Evolutionary conservation across 257 asterid species (phyloP), one percentile per base, ranked within the genome.

Genomic region (Verbascum thapsus): DNA sequence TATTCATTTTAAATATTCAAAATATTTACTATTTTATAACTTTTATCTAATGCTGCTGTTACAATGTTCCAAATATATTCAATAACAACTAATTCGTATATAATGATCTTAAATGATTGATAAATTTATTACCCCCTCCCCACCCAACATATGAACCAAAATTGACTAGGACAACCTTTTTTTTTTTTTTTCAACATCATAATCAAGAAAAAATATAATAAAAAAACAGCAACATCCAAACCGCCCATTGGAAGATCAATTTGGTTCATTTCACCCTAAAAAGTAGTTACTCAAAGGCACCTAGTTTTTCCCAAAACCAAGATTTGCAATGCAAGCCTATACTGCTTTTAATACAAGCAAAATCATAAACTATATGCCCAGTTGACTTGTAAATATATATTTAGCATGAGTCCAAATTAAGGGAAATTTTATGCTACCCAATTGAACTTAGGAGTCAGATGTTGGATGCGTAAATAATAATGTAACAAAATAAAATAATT

Each of bases 201-300:
- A 37, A 52, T 42, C 20, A 32, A 56, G 2, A 32, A 16, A 62
- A 43, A n/a, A n/a, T 23, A 49, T 44, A 18, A 67, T 12, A 43
- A 34, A 17, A 12, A n/a, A 19, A 43, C n/a, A 35, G 51, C 69
- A 54, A 53, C 3, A 4, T 12, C 8, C n/a, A 56, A 58, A 68
- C 76, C 74, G 78, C 82, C 82, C 82, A 77, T 61, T 65, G 82
- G 65, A 77, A 54, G 30, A 49, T 26, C 44, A 50, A 32, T 42
- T 10, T 15, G 44, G 37, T 64, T 40, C 56, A 61, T 26, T 32
- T 23, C 61, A 49, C 26, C 40, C 51, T 20, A 42, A 41, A 26
- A 41, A 22, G 37, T 18, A 49, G 50, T 2, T 65, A 71, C 47
- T 63, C 66, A 47, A 42, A 23, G 63, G 57, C 72, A 41, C 30